Conservation (phyloP, 2,329 filamentous ascomycete species). For the Aspergillus costaricaensis region DNA sequence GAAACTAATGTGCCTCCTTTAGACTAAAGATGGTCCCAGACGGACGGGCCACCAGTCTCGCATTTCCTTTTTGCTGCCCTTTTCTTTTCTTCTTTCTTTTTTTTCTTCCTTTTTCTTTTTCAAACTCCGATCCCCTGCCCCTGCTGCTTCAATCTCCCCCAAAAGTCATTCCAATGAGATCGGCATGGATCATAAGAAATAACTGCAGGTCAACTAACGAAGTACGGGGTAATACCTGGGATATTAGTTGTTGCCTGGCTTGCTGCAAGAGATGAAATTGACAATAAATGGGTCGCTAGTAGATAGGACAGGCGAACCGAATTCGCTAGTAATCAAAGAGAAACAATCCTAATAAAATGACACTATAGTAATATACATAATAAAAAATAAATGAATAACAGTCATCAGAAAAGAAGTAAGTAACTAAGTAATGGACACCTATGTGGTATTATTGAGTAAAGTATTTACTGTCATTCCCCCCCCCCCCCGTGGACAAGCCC, state of each 20-base stretch:
- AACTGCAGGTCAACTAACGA: slow-evolving; percentile 3
- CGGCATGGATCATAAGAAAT: slow-evolving; percentile 8
- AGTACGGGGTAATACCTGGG: background rate
- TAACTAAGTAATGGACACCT: background rate
- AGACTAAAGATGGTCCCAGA: background rate
- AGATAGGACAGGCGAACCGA: background rate
- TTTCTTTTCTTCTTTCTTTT: background rate
- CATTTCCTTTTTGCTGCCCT: background rate
- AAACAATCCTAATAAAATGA: background rate
- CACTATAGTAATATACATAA: background rate
- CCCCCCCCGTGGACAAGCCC: background rate
- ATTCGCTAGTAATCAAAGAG: background rate
- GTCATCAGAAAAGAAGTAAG: background rate
- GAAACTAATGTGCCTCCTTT: background rate
- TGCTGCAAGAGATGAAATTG: background rate
- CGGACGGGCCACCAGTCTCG: background rate
- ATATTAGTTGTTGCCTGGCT: background rate
- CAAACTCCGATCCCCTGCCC: background rate
- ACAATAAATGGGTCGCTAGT: background rate
- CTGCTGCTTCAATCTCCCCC: background rate
- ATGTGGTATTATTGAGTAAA: background rate
- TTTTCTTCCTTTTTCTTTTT: background rate
- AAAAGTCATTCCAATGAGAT: slow-evolving; percentile 3
- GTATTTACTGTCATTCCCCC: background rate
- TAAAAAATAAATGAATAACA: too few relatives aligned